Base-by-base conservation (phyloP, 2,329 filamentous ascomycete genomes). In the Penicillium sp. region DNA sequence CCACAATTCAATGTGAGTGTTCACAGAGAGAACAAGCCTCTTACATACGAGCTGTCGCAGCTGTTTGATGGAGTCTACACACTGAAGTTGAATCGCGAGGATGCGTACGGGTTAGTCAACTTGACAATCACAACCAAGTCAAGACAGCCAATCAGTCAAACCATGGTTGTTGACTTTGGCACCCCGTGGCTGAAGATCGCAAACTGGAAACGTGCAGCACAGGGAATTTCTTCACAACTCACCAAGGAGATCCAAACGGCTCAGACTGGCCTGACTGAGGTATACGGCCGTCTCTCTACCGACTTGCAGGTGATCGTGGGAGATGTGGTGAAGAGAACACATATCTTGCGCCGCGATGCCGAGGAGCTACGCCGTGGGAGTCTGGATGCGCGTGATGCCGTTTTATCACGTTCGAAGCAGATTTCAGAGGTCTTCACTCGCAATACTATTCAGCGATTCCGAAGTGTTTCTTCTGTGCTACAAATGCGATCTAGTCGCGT, bases 51-150 rank as follows among this genome's bases (percentile, higher is more conserved):
- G 55, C 68, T 80, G n/a, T 78, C 78, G 37, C 76, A 75, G 43
- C 73, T 83, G 9, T 80, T 83, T 55, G 78, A 81, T 34, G 81
- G 81, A 9, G 78, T 82, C 8, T 83, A 83, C 60, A 76, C 79
- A 14, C 69, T 84, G 37, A 76, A 77, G 29, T 67, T 84, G 16
- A 76, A 80, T 48, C 73, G 76, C 42, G 76, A 78, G 55, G 77
- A 83, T 63, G 75, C 79, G 10, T 74, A 78, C 52, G 79, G 81
- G 3, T 59, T 70, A 22, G 71, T 84, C 59, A 78, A 81, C 56
- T 73, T 84, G 37, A 79, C 74, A 32, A 75, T 83, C 45, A 71
- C 67, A 35, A 72, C 73, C 46, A 68, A 64, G 50, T 69, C 74
- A 16, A 76, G 68, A 57, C 67, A 69, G 5, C 63, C 63, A 26